Conservation (phyloP, 2,329 filamentous ascomycete genomes). For the Fusarium nygamai region DNA sequence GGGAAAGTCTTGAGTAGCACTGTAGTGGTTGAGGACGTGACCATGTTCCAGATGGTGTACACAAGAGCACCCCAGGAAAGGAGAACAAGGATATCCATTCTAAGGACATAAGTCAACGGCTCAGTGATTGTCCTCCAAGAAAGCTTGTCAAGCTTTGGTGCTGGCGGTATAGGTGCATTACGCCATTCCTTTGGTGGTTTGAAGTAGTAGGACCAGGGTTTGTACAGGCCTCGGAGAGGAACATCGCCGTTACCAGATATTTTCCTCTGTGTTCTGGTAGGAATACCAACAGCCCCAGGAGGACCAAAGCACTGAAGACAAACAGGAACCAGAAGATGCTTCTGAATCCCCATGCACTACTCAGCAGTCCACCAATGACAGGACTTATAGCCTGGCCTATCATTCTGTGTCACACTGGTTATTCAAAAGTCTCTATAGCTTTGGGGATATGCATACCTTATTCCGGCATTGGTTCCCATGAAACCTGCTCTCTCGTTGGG, state of each 20-base stretch:
- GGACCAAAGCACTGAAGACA: slow-evolving; percentile 26
- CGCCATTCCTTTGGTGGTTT: neutral
- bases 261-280: neutral
- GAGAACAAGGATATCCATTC: slow-evolving; percentile 56
- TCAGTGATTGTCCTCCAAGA: neutral
- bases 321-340: slow-evolving; percentile 47
- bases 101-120: slow-evolving; percentile 18
- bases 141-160: neutral
- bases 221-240: neutral
- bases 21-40: slow-evolving; percentile 38
- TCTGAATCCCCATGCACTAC: slow-evolving; percentile 43
- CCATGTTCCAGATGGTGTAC: slow-evolving; percentile 58
- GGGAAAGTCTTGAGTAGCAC: slow-evolving; percentile 44
- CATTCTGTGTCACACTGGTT: neutral
- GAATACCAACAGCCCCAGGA: neutral
- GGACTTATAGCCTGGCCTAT: slow-evolving; percentile 45
- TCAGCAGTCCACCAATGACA: slow-evolving; percentile 46
- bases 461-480: slow-evolving; percentile 29
- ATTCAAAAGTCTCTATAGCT: neutral
- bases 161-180: neutral
- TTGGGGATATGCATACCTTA: neutral
- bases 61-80: slow-evolving; percentile 52
- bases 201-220: neutral
- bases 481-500: slow-evolving; percentile 34
- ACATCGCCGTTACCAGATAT: neutral